Evolutionary conservation across 495 filamentous ascomycete genomes (phyloP).

Genomic region (Penicillium taxi): DNA sequence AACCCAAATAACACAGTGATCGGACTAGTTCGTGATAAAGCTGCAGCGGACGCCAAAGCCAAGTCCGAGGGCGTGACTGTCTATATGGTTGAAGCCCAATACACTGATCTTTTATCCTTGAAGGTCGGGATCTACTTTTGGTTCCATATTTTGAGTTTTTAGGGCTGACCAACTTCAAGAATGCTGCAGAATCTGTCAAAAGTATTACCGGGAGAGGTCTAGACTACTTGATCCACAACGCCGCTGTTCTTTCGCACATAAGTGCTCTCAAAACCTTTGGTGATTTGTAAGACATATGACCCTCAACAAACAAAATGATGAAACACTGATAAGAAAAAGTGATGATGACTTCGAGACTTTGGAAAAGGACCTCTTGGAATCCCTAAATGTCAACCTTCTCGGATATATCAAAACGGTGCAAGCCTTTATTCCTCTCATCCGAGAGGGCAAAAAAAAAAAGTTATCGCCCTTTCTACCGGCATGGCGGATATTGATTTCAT

Average conservation of each 20-base stretch:
- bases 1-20: slow-evolving; percentile 32
- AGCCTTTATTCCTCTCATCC: slow-evolving; percentile 45
- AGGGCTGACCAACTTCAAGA: background rate
- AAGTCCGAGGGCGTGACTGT: slow-evolving; percentile 13
- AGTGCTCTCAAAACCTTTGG: slow-evolving; percentile 21
- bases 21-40: slow-evolving; percentile 37
- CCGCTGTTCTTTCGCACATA: slow-evolving; percentile 14
- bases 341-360: slow-evolving; percentile 20
- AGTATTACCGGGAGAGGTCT: slow-evolving; percentile 22
- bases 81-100: slow-evolving; percentile 41
- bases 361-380: slow-evolving; percentile 14
- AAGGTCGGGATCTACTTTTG: slow-evolving; percentile 14
- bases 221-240: slow-evolving; percentile 33
- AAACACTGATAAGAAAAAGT: background rate
- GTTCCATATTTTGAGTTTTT: too few relatives aligned
- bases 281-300: slow-evolving; percentile 26
- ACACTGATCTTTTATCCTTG: slow-evolving; percentile 29
- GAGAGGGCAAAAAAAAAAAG: slow-evolving; percentile 46
- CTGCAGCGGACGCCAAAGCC: slow-evolving; percentile 19
- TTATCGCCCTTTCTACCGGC: slow-evolving; percentile 46
- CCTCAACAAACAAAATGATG: background rate
- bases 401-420: slow-evolving; percentile 46
- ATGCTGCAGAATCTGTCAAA: slow-evolving; percentile 14
- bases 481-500: slow-evolving; percentile 40
- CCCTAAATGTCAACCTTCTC: slow-evolving; percentile 37